Evolutionary conservation across 2,329 filamentous ascomycete genomes (phyloP).

Genomic region (Diaporthe vexans): DNA sequence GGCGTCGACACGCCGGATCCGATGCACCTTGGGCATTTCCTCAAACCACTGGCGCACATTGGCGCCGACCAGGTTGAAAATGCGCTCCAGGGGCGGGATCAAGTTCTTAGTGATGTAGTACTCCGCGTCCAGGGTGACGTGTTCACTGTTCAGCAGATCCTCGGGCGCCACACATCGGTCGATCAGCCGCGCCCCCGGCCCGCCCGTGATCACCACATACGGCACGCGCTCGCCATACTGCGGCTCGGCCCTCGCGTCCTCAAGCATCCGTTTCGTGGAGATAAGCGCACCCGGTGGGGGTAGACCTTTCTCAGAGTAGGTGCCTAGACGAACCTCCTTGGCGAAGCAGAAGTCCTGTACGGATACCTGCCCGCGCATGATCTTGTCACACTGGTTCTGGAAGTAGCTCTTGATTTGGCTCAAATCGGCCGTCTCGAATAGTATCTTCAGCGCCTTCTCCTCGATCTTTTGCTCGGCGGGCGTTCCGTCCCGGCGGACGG

Average conservation of each 20-base stretch:
- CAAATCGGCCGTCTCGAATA: slow-evolving; percentile 92
- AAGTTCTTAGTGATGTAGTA: slow-evolving; percentile 98
- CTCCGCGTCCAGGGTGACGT: slow-evolving; percentile 88
- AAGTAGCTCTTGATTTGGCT: slow-evolving; percentile 93
- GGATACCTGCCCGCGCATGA: slow-evolving; percentile 89
- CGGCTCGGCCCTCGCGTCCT: slow-evolving; percentile 87
- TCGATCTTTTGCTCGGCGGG: slow-evolving; percentile 97
- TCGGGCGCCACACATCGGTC: slow-evolving; percentile 94
- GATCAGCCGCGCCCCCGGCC: slow-evolving; percentile 85
- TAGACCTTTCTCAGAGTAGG: slow-evolving; percentile 84
- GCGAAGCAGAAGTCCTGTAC: slow-evolving; percentile 98
- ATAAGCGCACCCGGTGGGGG: slow-evolving; percentile 91
- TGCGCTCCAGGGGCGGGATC: slow-evolving; percentile 93
- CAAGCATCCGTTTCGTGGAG: slow-evolving; percentile 86
- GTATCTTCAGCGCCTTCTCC: slow-evolving; percentile 87
- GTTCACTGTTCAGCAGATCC: slow-evolving; percentile 80
- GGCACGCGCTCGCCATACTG: slow-evolving; percentile 96
- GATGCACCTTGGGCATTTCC: slow-evolving; percentile 93
- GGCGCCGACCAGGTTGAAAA: slow-evolving; percentile 95
- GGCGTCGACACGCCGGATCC: slow-evolving; percentile 73
- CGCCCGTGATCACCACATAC: slow-evolving; percentile 92
- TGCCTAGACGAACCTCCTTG: slow-evolving; percentile 89
- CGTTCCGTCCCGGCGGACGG: slow-evolving; percentile 93
- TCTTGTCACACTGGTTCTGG: slow-evolving; percentile 89
- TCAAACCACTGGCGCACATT: slow-evolving; percentile 94